Evolutionary conservation across 208 protist genomes (phyloP).

Genomic region (Novymonas esmeraldas): DNA sequence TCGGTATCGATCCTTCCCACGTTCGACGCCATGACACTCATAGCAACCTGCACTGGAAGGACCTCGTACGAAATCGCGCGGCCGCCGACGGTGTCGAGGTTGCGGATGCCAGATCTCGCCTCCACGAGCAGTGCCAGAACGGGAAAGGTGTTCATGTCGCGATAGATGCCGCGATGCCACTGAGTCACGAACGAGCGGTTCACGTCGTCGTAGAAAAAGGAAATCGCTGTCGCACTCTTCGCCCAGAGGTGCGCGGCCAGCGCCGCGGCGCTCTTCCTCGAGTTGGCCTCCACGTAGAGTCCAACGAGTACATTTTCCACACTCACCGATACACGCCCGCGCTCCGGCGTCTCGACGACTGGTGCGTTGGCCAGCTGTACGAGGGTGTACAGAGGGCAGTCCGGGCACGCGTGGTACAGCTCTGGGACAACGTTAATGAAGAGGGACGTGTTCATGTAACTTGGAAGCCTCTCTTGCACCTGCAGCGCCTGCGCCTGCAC

Average conservation of each 20-base stretch:
- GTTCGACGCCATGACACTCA: constrained; percentile 41
- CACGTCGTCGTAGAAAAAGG: no score
- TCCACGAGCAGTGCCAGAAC: constrained; percentile 16
- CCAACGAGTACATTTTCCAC: constrained; percentile 25
- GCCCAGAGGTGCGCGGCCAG: not conserved
- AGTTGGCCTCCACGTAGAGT: constrained; percentile 28
- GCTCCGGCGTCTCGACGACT: not conserved
- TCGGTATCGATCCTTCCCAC: constrained; percentile 39
- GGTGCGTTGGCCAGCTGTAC: constrained; percentile 16
- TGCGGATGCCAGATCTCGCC: constrained; percentile 16
- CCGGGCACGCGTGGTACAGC: constrained; percentile 46
- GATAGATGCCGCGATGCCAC: not conserved
- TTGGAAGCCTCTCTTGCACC: constrained; percentile 9
- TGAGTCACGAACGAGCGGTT: no score
- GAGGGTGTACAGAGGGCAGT: constrained; percentile 46
- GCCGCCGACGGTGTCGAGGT: constrained; percentile 25
- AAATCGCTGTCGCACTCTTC: no score
- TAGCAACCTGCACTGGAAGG: constrained; percentile 20
- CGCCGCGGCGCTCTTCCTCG: not conserved
- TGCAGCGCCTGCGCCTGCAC: constrained; percentile 8
- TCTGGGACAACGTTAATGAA: constrained; percentile 57
- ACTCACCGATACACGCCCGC: constrained; percentile 6
- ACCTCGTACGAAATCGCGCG: constrained; percentile 30
- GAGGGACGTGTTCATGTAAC: constrained; percentile 48
- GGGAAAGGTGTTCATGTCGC: not conserved